Base-by-base conservation (phyloP, 2,329 filamentous ascomycete species). In the Aspergillus phoenicis region DNA sequence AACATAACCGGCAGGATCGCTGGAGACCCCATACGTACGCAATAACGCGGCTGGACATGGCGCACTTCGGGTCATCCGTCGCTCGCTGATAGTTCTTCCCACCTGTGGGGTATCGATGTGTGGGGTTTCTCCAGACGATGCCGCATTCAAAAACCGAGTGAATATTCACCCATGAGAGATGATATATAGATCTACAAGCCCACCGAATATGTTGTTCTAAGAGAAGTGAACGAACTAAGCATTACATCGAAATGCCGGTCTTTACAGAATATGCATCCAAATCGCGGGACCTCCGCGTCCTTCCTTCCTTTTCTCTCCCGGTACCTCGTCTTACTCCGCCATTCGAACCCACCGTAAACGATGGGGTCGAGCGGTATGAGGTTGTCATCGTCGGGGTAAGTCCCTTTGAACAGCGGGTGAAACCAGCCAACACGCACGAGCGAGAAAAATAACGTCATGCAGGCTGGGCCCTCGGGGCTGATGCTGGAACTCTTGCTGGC, bases 391-490 rank as follows among this genome's bases (percentile, higher is more conserved):
- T 73, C 5, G 78, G 78, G n/a, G 61, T 62, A 49, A 17, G 48
- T 51, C 17, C 36, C 24, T 7, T 20, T 6, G 15, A 5, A 28
- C 8, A 43, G 4, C 28, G 17, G 15, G n/a, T 43, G n/a, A n/a
- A 17, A 17, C 11, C 2, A 20, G 13, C 7, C 41, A 26, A 8
- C 6, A 33, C 17, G 20, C 20, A 47, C 26, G 22, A 56, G 7
- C 45, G 8, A 15, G 26, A 3, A 8, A 39, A 20, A 13, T 36
- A 28, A 47, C 43, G 5, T 22, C 13, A 13, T 22, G n/a, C n/a
- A 63, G 52, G 77, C 74, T 28, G 78, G 78, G 5, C 78, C 78
- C 1, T 74, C 77, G 15, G 79, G 79, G 4, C 68, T 81, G 3
- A 75, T 79, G 65, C 67, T 79, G 5, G 66, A 71, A 11, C 62